phyloP scores from a whole-genome alignment of 345 rosid genomes.

The Citrus reticulata region DNA sequence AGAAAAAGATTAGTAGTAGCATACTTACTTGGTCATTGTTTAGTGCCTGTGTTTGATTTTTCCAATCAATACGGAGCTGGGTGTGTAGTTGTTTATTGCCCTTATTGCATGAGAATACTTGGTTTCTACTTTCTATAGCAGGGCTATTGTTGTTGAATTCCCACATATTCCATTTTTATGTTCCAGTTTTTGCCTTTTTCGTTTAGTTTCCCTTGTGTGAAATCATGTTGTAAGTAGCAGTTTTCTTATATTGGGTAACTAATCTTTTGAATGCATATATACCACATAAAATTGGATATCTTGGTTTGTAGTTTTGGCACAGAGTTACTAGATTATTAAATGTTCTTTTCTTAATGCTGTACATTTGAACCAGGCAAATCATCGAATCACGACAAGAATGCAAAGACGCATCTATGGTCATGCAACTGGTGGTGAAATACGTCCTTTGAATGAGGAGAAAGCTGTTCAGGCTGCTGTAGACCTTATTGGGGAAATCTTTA shows the following conservation, averaged over 20 bases:
- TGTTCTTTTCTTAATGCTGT: slow-evolving; percentile 9
- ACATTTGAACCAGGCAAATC: slow-evolving; percentile 55
- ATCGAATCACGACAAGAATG: slow-evolving; percentile 63
- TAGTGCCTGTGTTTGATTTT: neutral
- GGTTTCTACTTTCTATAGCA: neutral
- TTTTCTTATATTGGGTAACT: neutral
- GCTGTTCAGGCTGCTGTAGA: slow-evolving; percentile 97
- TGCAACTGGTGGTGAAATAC: slow-evolving; percentile 79
- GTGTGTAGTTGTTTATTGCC: neutral
- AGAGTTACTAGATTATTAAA: neutral
- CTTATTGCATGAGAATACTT: neutral
- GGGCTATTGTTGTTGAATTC: neutral
- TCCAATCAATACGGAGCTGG: neutral
- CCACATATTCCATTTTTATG: neutral
- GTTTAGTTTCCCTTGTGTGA: neutral
- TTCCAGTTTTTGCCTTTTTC: neutral
- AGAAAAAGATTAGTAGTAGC: neutral
- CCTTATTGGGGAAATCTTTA: slow-evolving; percentile 80
- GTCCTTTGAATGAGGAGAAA: slow-evolving; percentile 86
- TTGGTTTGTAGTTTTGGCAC: neutral
- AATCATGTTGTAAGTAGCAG: neutral
- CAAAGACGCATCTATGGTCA: slow-evolving; percentile 80
- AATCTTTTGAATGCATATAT: neutral
- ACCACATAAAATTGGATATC: neutral
- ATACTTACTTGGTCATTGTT: neutral